Percentiles rank a stretch among this genome's conserved stretches.
These are phyloP conservation scores for Podospora sp. DNA, from an alignment of 495 filamentous ascomycete species.

Conservation along the genomic window DNA sequence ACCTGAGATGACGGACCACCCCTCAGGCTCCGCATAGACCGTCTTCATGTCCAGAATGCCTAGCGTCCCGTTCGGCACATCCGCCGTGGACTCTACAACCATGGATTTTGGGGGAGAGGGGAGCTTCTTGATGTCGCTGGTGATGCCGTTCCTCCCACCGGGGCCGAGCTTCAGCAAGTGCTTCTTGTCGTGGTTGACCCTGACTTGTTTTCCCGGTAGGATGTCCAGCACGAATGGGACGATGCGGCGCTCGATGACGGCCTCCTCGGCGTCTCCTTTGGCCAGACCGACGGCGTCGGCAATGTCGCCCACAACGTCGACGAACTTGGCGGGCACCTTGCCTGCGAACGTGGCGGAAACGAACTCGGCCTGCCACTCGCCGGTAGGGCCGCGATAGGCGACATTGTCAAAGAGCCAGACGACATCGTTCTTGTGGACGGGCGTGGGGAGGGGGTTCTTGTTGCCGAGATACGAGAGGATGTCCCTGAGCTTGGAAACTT, in stretches of 20 bases:
- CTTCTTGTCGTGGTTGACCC: constrained; percentile 52
- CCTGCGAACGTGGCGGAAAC: constrained; percentile 78
- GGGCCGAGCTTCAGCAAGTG: constrained; percentile 65
- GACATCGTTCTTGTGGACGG: constrained; percentile 54
- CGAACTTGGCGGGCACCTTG: constrained; percentile 63
- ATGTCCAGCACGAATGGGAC: constrained; percentile 77
- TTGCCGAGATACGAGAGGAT: constrained; percentile 51
- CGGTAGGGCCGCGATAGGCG: constrained; percentile 61
- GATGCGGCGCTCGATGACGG: constrained; percentile 68
- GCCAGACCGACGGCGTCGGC: constrained; percentile 71
- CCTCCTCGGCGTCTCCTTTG: constrained; percentile 61
- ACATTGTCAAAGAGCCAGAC: constrained; percentile 94
- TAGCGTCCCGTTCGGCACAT: constrained; percentile 50
- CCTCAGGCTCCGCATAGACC: constrained; percentile 71
- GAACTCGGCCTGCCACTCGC: constrained; percentile 75
- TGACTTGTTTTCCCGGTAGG: constrained; percentile 66
- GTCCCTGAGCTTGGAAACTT: constrained; percentile 29
- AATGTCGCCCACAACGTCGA: constrained; percentile 69
- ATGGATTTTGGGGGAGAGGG: constrained; percentile 40
- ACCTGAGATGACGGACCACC: constrained; percentile 86
- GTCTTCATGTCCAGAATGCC: constrained; percentile 63
- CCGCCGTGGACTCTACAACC: constrained; percentile 46
- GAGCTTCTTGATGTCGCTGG: constrained; percentile 56
- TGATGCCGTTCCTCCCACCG: constrained; percentile 69
- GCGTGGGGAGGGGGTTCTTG: constrained; percentile 47